Evolutionary conservation across 2,329 filamentous ascomycete species (phyloP).

Genomic region (Colletotrichum sp.): DNA sequence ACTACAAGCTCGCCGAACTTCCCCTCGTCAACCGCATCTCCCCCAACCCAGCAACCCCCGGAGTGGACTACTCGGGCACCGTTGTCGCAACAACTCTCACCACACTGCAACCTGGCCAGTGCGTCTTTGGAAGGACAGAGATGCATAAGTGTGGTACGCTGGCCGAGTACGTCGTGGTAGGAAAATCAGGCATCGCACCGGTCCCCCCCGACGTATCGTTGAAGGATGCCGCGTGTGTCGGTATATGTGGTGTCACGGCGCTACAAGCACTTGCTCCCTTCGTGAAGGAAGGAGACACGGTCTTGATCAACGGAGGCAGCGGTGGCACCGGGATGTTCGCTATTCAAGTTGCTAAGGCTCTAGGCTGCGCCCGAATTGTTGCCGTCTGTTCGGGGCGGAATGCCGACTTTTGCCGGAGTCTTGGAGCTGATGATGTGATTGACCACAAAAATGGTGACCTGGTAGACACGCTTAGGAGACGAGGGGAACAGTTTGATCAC

Average conservation of each 20-base stretch:
- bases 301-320: slow-evolving; percentile 48
- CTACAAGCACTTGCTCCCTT: slow-evolving; percentile 29
- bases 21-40: slow-evolving; percentile 34
- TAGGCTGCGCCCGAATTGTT: slow-evolving; percentile 33
- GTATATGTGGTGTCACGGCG: slow-evolving; percentile 26
- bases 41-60: slow-evolving; percentile 45
- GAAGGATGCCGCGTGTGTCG: slow-evolving; percentile 25
- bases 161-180: slow-evolving; percentile 43
- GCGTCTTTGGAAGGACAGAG: slow-evolving; percentile 44
- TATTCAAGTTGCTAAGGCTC: slow-evolving; percentile 39
- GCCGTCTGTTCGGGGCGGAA: slow-evolving; percentile 38
- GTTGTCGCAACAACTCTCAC: slow-evolving; percentile 37
- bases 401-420: slow-evolving; percentile 29
- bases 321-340: slow-evolving; percentile 40
- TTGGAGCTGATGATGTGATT: slow-evolving; percentile 41
- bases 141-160: slow-evolving; percentile 41
- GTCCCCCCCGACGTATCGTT: slow-evolving; percentile 38
- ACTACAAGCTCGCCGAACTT: slow-evolving; percentile 49
- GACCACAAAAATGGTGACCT: slow-evolving; percentile 33
- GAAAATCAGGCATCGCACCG: slow-evolving; percentile 34
- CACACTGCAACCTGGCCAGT: slow-evolving; percentile 39
- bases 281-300: slow-evolving; percentile 42
- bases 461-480: slow-evolving; percentile 14
- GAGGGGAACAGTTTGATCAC: slow-evolving; percentile 23
- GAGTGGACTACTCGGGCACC: slow-evolving; percentile 55